phyloP scores from a whole-genome alignment of 805 yeast genomes.

The Hanseniaspora thailandica region DNA sequence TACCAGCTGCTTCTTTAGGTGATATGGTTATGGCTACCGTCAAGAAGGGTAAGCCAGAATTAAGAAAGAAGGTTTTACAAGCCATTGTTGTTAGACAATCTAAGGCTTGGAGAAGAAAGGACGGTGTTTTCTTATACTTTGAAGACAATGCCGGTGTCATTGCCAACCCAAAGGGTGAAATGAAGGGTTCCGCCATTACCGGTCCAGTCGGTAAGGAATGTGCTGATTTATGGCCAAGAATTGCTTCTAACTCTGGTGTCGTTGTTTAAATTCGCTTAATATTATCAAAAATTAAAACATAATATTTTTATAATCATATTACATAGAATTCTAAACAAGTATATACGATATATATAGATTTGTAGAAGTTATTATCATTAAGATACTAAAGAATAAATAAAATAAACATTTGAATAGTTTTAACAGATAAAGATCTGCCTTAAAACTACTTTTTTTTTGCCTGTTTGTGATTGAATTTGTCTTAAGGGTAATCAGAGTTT shows the following conservation, averaged over 20 bases:
- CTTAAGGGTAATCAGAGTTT: too few relatives aligned
- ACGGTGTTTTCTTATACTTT: conserved; percentile 97
- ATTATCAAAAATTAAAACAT: background rate
- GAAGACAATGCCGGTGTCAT: conserved; percentile 99
- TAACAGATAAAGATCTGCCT: too few relatives aligned
- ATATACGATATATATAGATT: conserved; percentile 8
- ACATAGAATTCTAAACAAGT: conserved; percentile 1
- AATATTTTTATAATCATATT: conserved; percentile 16
- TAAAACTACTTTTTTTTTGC: too few relatives aligned
- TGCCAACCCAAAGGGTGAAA: conserved; percentile 99
- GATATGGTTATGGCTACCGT: conserved; percentile 99
- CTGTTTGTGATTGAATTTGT: too few relatives aligned
- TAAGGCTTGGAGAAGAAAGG: conserved; percentile 99
- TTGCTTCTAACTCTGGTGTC: conserved; percentile 99
- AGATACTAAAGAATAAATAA: conserved; percentile 1
- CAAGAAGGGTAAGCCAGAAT: conserved; percentile 99
- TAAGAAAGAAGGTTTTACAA: conserved; percentile 99
- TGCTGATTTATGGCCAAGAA: conserved; percentile 99
- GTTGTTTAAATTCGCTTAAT: conserved; percentile 60
- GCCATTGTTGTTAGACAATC: conserved; percentile 99
- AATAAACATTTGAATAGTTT: too few relatives aligned
- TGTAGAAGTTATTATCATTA: conserved; percentile 5
- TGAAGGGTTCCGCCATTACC: conserved; percentile 99
- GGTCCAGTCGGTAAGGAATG: conserved; percentile 99
- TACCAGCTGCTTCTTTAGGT: conserved; percentile 99